Percentiles rank a stretch among this genome's conserved stretches.
Evolutionary conservation across 768 basidiomycete genomes (phyloP).

Genomic region (Cystoderma amianthinum): DNA sequence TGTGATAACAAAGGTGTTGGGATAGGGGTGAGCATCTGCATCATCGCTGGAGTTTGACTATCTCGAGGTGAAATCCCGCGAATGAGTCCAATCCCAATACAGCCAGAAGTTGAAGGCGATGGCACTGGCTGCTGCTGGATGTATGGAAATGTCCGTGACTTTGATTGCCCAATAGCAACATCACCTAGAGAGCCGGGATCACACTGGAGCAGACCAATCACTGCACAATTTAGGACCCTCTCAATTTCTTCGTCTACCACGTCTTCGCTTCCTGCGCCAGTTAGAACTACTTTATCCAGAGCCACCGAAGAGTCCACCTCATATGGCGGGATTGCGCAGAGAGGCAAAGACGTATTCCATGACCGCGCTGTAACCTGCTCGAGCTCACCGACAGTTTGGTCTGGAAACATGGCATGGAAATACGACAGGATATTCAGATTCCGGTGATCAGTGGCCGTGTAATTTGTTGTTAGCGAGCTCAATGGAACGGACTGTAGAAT

Average conservation of each 20-base stretch:
- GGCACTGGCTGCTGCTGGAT: conserved; percentile 48
- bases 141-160: conserved; percentile 41
- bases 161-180: conserved; percentile 4
- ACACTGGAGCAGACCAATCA: conserved; percentile 69
- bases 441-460: conserved; percentile 63
- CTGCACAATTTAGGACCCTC: conserved; percentile 69
- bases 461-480: conserved; percentile 34
- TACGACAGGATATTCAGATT: conserved; percentile 69
- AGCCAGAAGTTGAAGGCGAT: conserved; percentile 50
- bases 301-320: conserved; percentile 53
- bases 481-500: conserved; percentile 38
- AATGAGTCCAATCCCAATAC: conserved; percentile 74
- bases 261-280: conserved; percentile 74
- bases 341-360: conserved; percentile 68
- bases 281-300: conserved; percentile 58
- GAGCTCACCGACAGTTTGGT: conserved; percentile 7
- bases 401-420: conserved; percentile 49
- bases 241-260: conserved; percentile 63
- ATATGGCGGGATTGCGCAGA: conserved; percentile 67
- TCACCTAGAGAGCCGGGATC: conserved; percentile 33
- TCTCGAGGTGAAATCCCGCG: conserved; percentile 35
- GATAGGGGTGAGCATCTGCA: conserved; percentile 83
- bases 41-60: conserved; percentile 5
- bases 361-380: conserved; percentile 27
- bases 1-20: conserved; percentile 37